phyloP scores from a whole-genome alignment of 169 alveolate species.

The Plasmodium sp. region DNA sequence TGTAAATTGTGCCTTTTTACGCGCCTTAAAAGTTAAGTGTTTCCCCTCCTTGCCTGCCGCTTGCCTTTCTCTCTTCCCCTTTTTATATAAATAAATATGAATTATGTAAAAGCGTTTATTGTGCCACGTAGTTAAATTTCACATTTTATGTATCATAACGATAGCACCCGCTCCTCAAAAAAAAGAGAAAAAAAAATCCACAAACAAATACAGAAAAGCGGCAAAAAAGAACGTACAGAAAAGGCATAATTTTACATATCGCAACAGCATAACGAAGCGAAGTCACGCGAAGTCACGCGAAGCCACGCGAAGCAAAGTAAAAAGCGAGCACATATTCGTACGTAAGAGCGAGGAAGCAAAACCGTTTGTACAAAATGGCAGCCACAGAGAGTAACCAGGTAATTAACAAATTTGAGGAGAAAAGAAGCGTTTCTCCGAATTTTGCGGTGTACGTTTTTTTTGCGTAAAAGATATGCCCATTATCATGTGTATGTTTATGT shows the following conservation, averaged over 20 bases:
- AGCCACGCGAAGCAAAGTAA: neutral
- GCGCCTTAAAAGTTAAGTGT: neutral
- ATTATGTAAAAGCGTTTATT: neutral
- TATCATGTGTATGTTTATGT: neutral
- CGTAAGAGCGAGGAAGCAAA: neutral
- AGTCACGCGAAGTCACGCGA: neutral
- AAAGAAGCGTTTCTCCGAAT: neutral
- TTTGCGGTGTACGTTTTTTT: neutral
- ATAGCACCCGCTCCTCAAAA: neutral
- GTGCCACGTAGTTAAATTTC: neutral
- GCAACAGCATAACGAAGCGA: neutral
- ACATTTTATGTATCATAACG: neutral
- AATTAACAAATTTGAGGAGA: constrained; percentile 5
- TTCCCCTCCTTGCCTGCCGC: neutral
- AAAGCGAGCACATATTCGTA: neutral
- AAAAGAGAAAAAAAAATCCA: neutral
- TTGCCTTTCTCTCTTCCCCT: neutral
- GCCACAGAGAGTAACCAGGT: constrained; percentile 60
- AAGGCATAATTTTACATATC: neutral
- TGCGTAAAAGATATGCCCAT: neutral
- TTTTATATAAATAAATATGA: neutral
- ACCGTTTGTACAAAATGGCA: constrained; percentile 30
- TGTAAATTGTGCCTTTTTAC: neutral
- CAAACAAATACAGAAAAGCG: neutral
- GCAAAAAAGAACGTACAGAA: neutral